phyloP scores from a whole-genome alignment of 345 rosid species.

The Bruguiera gymnorhiza region DNA sequence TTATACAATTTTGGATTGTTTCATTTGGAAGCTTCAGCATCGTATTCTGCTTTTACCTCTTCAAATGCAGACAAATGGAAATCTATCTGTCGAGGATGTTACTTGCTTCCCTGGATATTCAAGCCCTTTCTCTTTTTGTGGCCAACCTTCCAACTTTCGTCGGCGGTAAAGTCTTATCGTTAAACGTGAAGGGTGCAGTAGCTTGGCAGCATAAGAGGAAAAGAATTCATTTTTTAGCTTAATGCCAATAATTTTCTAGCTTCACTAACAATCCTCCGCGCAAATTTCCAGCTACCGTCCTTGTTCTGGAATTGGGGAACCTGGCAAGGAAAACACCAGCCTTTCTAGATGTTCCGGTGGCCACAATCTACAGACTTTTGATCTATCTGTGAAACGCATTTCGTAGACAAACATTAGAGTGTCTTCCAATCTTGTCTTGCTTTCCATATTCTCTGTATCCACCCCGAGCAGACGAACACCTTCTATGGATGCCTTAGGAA shows the following conservation, averaged over 20 bases:
- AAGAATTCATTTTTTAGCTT: too few relatives aligned
- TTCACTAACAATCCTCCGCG: neutral
- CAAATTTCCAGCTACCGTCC: conserved; percentile 5
- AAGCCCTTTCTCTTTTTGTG: conserved; percentile 18
- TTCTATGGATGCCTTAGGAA: too few relatives aligned
- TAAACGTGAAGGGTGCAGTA: too few relatives aligned
- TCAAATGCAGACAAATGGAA: conserved; percentile 19
- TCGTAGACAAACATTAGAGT: too few relatives aligned
- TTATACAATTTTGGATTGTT: neutral
- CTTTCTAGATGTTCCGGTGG: neutral
- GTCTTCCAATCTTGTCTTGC: neutral
- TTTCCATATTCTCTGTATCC: too few relatives aligned
- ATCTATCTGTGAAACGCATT: neutral
- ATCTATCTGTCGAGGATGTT: conserved; percentile 17
- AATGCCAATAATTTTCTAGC: neutral
- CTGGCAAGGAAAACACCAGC: neutral
- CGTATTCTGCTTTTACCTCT: neutral
- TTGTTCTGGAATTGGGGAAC: neutral
- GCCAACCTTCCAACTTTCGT: conserved; percentile 18
- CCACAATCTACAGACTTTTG: neutral
- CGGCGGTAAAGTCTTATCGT: conserved; percentile 12
- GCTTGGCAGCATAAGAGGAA: too few relatives aligned
- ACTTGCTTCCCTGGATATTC: conserved; percentile 25
- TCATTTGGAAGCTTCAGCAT: neutral
- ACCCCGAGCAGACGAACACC: too few relatives aligned